Evolutionary conservation across 2,329 filamentous ascomycete genomes (phyloP), one percentile per base, ranked within the genome.

Genomic region (Beauveria medogensis): DNA sequence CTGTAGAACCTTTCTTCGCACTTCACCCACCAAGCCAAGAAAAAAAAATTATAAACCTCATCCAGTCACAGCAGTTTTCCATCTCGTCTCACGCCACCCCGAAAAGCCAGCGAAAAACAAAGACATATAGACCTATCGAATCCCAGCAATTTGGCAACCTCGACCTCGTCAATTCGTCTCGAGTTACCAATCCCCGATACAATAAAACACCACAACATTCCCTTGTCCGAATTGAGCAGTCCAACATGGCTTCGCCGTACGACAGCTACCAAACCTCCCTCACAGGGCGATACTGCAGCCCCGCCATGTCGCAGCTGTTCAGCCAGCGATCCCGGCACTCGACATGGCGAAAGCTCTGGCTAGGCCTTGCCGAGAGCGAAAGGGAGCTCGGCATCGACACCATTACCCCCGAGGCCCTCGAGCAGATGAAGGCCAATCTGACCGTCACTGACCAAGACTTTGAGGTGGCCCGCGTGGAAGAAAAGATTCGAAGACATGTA

Each of bases 301-400:
- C 74, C 64, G 88, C 89, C 75, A 92, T 94, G 89, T 82, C 87
- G 68, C 81, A 82, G 65, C 84, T 96, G 64, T 97, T 96, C 80
- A 88, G 86, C 67, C 84, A 87, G 62, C 84, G 91, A 48, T 87
- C 85, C 59, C 82, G 91, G 34, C 85, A 87, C 73, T 87, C 84
- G 47, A 91, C 86, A 60, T 95, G 91, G 91, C 85, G 92, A 65
- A 82, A 90, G 72, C 84, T 96, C 20, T 97, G 92, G 92, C 78
- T 93, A 50, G 86, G 82, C 75, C 87, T 96, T 12, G 92, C 92
- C 26, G 88, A 96, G 78, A 80, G 83, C 10, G 88, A 96, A 78
- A 87, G 86, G 72, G 88, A 92, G 73, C 82, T 96, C 2, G 91
- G 91, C 3, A 82, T 96, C 52, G 77, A 82, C 9, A 71, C 76